Percentiles rank a stretch among this genome's conserved stretches.
Evolutionary conservation across 2,329 filamentous ascomycete species (phyloP).

Genomic region (Aspergillus tubingensis): DNA sequence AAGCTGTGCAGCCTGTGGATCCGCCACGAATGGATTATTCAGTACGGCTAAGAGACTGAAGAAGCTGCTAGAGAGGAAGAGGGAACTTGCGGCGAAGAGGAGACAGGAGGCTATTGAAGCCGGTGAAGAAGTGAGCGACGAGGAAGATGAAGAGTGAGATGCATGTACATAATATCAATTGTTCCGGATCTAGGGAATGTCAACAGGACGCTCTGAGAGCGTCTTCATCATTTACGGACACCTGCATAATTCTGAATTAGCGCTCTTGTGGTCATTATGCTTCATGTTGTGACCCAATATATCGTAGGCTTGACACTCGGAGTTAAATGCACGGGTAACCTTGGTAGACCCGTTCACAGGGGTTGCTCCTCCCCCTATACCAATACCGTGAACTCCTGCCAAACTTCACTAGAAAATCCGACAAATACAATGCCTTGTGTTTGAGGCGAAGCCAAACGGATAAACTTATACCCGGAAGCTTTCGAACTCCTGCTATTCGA

Average conservation of each 20-base stretch:
- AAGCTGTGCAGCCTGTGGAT: slow-evolving; percentile 80
- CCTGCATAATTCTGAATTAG: no score
- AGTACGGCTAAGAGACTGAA: slow-evolving; percentile 82
- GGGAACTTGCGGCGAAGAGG: slow-evolving; percentile 57
- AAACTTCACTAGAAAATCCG: neutral
- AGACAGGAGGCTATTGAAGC: slow-evolving; percentile 56
- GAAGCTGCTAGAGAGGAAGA: slow-evolving; percentile 73
- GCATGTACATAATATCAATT: neutral
- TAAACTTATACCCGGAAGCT: neutral
- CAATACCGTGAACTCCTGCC: neutral
- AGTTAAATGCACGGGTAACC: no score
- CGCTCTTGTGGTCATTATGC: no score
- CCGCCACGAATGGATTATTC: slow-evolving; percentile 85
- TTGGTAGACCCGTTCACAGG: neutral
- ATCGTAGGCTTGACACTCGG: no score
- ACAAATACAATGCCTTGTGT: neutral
- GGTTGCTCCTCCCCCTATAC: neutral
- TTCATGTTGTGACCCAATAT: no score
- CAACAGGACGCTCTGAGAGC: neutral
- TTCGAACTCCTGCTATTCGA: neutral
- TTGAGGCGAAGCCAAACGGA: neutral
- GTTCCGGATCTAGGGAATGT: neutral
- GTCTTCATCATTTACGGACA: no score
- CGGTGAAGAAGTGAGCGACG: slow-evolving; percentile 54
- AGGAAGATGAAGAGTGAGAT: slow-evolving; percentile 39